Percentiles rank a stretch among this genome's conserved stretches.
Evolutionary conservation across 176 grass and related monocot genomes (phyloP).

Genomic region (Hyparrhenia diplandra): DNA sequence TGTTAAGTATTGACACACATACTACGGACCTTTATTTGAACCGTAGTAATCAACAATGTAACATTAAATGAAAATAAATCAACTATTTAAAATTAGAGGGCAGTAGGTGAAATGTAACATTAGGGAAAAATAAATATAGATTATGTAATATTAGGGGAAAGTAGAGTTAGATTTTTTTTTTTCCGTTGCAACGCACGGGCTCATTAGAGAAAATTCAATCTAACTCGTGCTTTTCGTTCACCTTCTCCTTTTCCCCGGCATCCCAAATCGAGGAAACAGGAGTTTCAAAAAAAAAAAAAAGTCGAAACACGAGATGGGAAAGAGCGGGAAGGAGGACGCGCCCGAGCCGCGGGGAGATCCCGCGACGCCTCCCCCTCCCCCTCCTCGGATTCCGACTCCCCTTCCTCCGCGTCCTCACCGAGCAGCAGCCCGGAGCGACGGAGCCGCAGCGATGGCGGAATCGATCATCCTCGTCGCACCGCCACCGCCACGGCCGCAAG

Average conservation of each 20-base stretch:
- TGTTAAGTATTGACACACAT: too few species aligned
- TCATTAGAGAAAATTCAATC: background rate
- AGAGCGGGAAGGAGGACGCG: constrained; percentile 28
- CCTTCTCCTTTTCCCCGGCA: background rate
- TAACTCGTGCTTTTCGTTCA: background rate
- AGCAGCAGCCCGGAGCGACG: constrained; percentile 45
- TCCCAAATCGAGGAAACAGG: background rate
- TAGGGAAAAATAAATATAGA: too few species aligned
- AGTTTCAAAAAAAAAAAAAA: too few species aligned
- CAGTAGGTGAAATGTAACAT: too few species aligned
- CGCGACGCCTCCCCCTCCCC: background rate
- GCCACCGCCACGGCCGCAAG: constrained; percentile 36
- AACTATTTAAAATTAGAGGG: too few species aligned
- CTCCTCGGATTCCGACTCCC: background rate
- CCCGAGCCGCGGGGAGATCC: constrained; percentile 50
- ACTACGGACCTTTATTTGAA: too few species aligned
- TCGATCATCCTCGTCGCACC: constrained; percentile 25
- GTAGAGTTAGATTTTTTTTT: too few species aligned
- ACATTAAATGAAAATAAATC: too few species aligned
- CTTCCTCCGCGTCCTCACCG: constrained; percentile 22
- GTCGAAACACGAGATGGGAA: constrained; percentile 8
- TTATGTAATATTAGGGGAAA: too few species aligned
- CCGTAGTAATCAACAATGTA: too few species aligned
- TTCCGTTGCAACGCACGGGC: too few species aligned
- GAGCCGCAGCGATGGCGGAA: constrained; percentile 35